Evolutionary conservation across 2,329 filamentous ascomycete species (phyloP).

Genomic region (Chaetomiaceae sp.): DNA sequence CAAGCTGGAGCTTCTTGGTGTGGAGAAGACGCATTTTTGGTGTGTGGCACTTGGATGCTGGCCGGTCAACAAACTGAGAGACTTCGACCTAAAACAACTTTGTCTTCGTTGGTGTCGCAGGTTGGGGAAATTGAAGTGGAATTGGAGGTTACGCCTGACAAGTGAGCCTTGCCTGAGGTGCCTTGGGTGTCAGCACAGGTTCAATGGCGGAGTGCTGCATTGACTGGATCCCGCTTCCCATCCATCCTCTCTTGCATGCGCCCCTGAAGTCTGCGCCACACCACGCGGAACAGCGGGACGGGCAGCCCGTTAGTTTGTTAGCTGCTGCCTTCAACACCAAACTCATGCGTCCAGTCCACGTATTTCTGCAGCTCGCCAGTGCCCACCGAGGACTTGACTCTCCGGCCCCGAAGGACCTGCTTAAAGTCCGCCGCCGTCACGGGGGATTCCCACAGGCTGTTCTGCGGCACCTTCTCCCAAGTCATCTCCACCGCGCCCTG

Average conservation of each 20-base stretch:
- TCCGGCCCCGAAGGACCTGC: conserved; percentile 2
- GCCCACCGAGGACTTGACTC: conserved; percentile 10
- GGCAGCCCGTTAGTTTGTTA: background rate
- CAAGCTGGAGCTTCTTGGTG: conserved; percentile 1
- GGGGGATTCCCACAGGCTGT: conserved; percentile 65
- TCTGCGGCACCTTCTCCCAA: conserved; percentile 81
- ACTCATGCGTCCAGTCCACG: conserved; percentile 11
- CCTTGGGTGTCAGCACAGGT: background rate
- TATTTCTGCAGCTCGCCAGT: conserved; percentile 9
- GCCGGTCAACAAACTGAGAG: background rate
- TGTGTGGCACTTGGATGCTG: background rate
- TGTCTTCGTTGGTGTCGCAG: no score
- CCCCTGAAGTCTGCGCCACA: background rate
- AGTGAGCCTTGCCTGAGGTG: no score
- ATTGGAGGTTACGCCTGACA: no score
- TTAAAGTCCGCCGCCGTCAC: conserved; percentile 8
- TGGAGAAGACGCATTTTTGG: conserved; percentile 12
- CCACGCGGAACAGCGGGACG: background rate
- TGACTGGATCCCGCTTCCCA: no score
- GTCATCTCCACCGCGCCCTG: conserved; percentile 82
- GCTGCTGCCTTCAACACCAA: conserved; percentile 11
- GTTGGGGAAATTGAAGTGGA: no score
- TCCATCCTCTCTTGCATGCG: background rate
- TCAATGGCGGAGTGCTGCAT: background rate
- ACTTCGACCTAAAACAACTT: no score